Percentiles rank a stretch among this genome's conserved stretches.
phyloP scores from a whole-genome alignment of 768 basidiomycete genomes.

The Xanthoconium purpureum region DNA sequence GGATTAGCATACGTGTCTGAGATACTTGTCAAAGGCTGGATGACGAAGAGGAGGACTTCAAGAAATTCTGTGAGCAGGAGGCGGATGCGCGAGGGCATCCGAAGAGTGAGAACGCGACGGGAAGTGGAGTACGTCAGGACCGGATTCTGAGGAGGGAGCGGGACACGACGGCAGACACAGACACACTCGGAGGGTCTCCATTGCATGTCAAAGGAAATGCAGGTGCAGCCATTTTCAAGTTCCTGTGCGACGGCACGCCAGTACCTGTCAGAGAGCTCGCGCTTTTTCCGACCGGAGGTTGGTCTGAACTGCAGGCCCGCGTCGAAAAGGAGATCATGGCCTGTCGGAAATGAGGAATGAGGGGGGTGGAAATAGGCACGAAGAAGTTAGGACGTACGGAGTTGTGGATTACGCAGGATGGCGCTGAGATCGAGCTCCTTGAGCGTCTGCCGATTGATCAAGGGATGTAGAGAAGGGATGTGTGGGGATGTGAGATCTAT shows the following conservation, averaged over 20 bases:
- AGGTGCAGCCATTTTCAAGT: slow-evolving; percentile 78
- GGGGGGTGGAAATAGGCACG: background rate
- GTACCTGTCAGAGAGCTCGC: slow-evolving; percentile 72
- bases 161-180: slow-evolving; percentile 52
- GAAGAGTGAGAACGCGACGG: slow-evolving; percentile 51
- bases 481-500: slow-evolving; percentile 47
- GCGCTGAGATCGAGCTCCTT: slow-evolving; percentile 82
- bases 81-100: slow-evolving; percentile 70
- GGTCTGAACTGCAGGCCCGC: slow-evolving; percentile 80
- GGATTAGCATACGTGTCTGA: slow-evolving; percentile 61
- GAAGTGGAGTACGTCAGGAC: slow-evolving; percentile 45
- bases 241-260: slow-evolving; percentile 82
- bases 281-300: slow-evolving; percentile 68
- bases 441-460: slow-evolving; percentile 80
- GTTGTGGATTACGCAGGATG: slow-evolving; percentile 86
- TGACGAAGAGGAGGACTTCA: slow-evolving; percentile 78
- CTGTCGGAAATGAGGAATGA: slow-evolving; percentile 35
- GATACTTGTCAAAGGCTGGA: slow-evolving; percentile 70
- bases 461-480: slow-evolving; percentile 67
- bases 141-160: slow-evolving; percentile 40
- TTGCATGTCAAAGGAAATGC: slow-evolving; percentile 66
- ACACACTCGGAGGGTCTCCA: slow-evolving; percentile 53
- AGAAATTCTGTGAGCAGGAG: slow-evolving; percentile 72
- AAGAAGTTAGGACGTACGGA: slow-evolving; percentile 57
- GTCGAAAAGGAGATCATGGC: slow-evolving; percentile 89